phyloP scores from a whole-genome alignment of 2,329 filamentous ascomycete genomes.

The Diaporthe citri region DNA sequence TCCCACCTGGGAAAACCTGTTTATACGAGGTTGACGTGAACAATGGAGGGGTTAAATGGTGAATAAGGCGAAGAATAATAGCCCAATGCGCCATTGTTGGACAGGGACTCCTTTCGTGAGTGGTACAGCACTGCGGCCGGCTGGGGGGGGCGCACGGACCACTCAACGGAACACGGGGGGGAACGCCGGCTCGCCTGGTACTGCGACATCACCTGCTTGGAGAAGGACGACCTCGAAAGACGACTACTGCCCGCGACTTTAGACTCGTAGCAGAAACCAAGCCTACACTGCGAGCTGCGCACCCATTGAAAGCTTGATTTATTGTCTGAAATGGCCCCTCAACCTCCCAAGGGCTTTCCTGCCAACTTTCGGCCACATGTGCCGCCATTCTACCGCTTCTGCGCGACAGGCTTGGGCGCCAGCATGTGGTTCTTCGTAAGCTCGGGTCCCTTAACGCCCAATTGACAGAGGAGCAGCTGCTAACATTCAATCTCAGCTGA shows the following conservation, averaged over 20 bases:
- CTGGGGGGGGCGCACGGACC: too few relatives aligned
- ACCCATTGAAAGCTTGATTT: neutral
- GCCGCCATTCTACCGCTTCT: conserved; percentile 80
- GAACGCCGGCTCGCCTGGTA: conserved; percentile 8
- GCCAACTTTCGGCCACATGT: conserved; percentile 58
- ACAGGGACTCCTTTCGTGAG: neutral
- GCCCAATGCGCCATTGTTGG: conserved; percentile 8
- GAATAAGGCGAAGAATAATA: conserved; percentile 5
- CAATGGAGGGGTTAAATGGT: neutral
- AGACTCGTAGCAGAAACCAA: conserved; percentile 10
- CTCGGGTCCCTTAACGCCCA: conserved; percentile 42
- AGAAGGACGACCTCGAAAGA: conserved; percentile 21
- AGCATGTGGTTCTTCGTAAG: conserved; percentile 99
- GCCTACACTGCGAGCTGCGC: conserved; percentile 10
- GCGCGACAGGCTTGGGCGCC: conserved; percentile 88
- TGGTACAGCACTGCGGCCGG: too few relatives aligned
- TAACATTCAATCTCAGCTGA: conserved; percentile 71
- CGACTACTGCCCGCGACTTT: neutral
- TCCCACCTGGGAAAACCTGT: conserved; percentile 5
- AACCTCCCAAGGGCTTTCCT: conserved; percentile 44
- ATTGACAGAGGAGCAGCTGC: conserved; percentile 37
- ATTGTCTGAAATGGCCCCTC: conserved; percentile 51
- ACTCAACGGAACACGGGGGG: neutral
- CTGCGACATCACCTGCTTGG: conserved; percentile 5
- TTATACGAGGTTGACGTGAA: neutral